phyloP scores from a whole-genome alignment of 495 filamentous ascomycete species.

The Tuber umbilicatum region DNA sequence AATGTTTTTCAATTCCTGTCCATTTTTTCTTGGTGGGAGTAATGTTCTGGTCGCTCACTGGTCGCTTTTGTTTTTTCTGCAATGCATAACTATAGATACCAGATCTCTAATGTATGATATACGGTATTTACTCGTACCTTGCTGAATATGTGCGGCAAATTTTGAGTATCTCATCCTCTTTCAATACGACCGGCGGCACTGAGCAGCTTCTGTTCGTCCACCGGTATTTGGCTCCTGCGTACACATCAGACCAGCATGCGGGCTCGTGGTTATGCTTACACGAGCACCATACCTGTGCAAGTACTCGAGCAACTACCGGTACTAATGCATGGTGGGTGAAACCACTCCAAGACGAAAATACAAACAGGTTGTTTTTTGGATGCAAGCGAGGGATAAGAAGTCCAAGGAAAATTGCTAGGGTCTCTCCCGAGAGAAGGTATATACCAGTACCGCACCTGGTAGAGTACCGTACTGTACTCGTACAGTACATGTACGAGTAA shows the following conservation, averaged over 20 bases:
- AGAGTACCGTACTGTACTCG: background rate
- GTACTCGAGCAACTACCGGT: no score
- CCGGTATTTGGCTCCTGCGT: background rate
- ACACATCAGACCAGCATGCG: background rate
- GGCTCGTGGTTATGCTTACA: background rate
- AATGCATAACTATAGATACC: background rate
- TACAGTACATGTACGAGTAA: no score
- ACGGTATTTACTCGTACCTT: no score
- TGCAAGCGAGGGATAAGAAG: background rate
- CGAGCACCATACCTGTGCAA: background rate
- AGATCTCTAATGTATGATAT: background rate
- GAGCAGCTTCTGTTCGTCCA: background rate
- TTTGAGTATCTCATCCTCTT: background rate
- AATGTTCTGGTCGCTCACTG: background rate
- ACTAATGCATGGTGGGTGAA: background rate
- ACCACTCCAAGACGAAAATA: background rate
- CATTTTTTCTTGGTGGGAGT: background rate
- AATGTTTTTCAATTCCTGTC: conserved; percentile 9
- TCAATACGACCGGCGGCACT: background rate
- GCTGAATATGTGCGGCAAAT: background rate
- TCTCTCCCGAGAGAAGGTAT: background rate
- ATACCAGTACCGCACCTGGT: no score
- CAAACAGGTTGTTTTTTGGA: background rate
- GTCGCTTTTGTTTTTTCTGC: background rate
- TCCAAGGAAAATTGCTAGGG: background rate